Evolutionary conservation across 495 filamentous ascomycete species (phyloP).

Genomic region (Emericellopsis terricola): DNA sequence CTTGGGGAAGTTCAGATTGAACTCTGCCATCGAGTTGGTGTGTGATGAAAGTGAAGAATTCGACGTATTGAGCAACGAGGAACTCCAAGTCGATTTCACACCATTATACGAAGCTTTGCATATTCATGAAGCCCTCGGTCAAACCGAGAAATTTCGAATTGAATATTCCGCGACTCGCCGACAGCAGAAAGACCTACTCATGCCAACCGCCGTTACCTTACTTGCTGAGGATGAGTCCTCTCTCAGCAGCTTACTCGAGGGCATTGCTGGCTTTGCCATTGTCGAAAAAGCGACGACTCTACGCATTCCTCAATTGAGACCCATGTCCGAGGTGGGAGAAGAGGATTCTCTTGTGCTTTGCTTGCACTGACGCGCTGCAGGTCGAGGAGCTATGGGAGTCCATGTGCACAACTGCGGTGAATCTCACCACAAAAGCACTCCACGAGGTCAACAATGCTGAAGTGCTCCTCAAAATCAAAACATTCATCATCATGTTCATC

Average conservation of each 20-base stretch:
- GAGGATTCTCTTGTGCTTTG: neutral
- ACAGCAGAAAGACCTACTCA: conserved; percentile 76
- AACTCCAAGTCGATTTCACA: conserved; percentile 82
- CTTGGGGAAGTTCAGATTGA: conserved; percentile 70
- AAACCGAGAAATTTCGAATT: conserved; percentile 72
- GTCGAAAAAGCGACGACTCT: conserved; percentile 88
- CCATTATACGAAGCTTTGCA: conserved; percentile 91
- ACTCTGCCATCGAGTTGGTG: conserved; percentile 89
- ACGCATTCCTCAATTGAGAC: conserved; percentile 62
- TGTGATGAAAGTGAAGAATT: conserved; percentile 92
- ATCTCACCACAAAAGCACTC: conserved; percentile 59
- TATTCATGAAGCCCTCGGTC: conserved; percentile 89
- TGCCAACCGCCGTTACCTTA: conserved; percentile 55
- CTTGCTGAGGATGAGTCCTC: conserved; percentile 56
- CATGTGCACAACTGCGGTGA: conserved; percentile 78
- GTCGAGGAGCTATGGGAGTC: conserved; percentile 95
- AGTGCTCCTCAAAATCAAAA: conserved; percentile 76
- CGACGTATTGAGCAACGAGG: conserved; percentile 84
- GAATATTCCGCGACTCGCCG: conserved; percentile 83
- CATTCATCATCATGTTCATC: conserved; percentile 82
- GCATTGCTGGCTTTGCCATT: conserved; percentile 92
- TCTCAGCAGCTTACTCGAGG: conserved; percentile 73
- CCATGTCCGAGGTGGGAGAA: conserved; percentile 56
- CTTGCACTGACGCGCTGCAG: neutral
- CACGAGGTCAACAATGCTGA: conserved; percentile 67